phyloP scores from a whole-genome alignment of 768 basidiomycete species.

The Amyloporia xantha region DNA sequence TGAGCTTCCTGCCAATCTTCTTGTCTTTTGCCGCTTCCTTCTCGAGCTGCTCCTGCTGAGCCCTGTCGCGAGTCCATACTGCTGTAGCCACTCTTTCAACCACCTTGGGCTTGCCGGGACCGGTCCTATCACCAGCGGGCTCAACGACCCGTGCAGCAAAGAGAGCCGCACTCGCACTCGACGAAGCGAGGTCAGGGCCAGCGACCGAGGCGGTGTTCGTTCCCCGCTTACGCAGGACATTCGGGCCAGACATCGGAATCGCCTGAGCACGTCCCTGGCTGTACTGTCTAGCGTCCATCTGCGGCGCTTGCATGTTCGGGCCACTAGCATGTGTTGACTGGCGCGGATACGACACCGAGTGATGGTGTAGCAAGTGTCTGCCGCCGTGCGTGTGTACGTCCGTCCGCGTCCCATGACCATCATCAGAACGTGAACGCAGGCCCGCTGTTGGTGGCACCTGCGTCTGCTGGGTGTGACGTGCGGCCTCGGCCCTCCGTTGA shows the following conservation, averaged over 20 bases:
- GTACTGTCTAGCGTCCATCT: conserved; percentile 1
- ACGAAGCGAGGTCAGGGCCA: conserved; percentile 7
- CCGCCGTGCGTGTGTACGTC: not conserved
- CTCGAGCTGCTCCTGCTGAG: conserved; percentile 14
- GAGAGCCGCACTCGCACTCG: conserved; percentile 16
- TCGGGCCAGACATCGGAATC: conserved; percentile 22
- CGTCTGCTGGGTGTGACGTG: conserved; percentile 3
- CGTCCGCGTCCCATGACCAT: not conserved
- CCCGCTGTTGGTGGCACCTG: not conserved
- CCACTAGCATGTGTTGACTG: not conserved
- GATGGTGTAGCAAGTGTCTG: conserved; percentile 6
- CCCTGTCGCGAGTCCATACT: conserved; percentile 5
- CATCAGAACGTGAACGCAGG: conserved; percentile 1
- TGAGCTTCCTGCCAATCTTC: conserved; percentile 16
- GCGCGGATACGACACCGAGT: conserved; percentile 1
- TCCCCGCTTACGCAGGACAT: conserved; percentile 22
- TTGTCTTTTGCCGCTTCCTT: conserved; percentile 7
- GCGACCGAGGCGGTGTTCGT: conserved; percentile 6
- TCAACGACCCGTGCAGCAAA: conserved; percentile 15
- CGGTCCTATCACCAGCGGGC: not conserved
- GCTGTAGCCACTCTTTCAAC: conserved; percentile 2
- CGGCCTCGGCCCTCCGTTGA: conserved; percentile 2
- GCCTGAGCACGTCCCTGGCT: conserved; percentile 12
- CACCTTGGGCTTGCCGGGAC: not conserved
- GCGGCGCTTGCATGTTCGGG: not conserved